Evolutionary conservation across 208 protist species (phyloP), one percentile per base, ranked within the genome.

Genomic region (Wallacemonas rigidus): DNA sequence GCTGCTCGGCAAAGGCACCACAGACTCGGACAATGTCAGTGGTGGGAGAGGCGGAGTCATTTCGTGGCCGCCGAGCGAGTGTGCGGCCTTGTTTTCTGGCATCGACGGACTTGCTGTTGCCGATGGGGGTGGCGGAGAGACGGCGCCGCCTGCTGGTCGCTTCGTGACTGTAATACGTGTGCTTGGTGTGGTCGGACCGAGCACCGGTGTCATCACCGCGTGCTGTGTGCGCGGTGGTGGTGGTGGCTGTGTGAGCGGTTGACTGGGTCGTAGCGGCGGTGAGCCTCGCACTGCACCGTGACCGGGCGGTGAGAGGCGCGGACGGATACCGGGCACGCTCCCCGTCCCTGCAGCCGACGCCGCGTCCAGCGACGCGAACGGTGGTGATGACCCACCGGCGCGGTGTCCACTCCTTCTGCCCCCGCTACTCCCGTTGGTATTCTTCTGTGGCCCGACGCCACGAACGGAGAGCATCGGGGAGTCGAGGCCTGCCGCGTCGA

Each of bases 201-300:
- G 40, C 38, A 65, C 43, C 11, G 60, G 60, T 17, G 60, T 65
- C 60, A 65, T 65, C 11, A 65, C 60, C 11, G 60, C 43, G 43
- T 65, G 60, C 15, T 65, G 60, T 44, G 60, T 50, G 2, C 60
- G 60, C n/a, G 36, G 60, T 51, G 60, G 60, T 35, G 60, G 60
- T n/a, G 60, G 60, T 12, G 60, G 60, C 5, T 5, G 60, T 36
- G 60, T 38, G 12, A 65, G 60, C 36, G 60, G 41, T 12, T 11
- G 60, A 17, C 56, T 62, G 38, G 53, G 53, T 58, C 53, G 57
- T 38, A 63, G 9, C 38, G 26, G 57, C 57, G 57, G 57, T 45
- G 57, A 63, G 57, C 36, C 38, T 5, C 36, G n/a, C n/a, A 38
- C 26, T 5, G 57, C 36, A 4, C 57, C 57, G 0, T n/a, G 57